phyloP scores from a whole-genome alignment of 169 alveolate genomes.

The Plasmodium falciparum region DNA sequence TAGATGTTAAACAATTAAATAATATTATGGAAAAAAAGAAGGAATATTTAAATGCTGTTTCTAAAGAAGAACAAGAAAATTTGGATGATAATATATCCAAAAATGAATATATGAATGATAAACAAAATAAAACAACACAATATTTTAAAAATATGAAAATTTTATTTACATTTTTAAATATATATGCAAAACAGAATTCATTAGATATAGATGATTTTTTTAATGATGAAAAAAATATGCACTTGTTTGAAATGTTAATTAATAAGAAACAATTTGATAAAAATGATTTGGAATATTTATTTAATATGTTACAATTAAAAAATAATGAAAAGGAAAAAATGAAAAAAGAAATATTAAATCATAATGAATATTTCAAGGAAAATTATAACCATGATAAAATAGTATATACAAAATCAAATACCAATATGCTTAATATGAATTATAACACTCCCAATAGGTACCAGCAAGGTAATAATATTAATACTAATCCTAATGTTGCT shows the following conservation, averaged over 20 bases:
- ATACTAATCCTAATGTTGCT: too few relatives aligned
- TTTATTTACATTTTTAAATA: constrained; percentile 44
- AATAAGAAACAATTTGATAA: constrained; percentile 28
- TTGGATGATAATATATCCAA: background rate
- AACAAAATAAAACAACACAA: constrained; percentile 18
- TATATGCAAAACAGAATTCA: constrained; percentile 40
- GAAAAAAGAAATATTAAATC: constrained; percentile 6
- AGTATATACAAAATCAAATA: too few relatives aligned
- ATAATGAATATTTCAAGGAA: too few relatives aligned
- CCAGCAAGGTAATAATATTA: too few relatives aligned
- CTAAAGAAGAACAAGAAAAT: background rate
- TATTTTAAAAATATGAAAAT: constrained; percentile 42
- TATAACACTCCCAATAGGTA: too few relatives aligned
- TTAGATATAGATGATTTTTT: constrained; percentile 43
- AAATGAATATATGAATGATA: background rate
- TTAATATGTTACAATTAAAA: constrained; percentile 12
- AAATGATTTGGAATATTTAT: constrained; percentile 22
- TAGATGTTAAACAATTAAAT: constrained; percentile 3
- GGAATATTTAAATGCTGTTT: constrained; percentile 11
- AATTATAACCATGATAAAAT: too few relatives aligned
- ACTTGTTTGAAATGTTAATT: constrained; percentile 38
- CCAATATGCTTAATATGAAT: too few relatives aligned
- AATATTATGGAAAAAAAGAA: constrained; percentile 1
- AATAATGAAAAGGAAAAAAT: constrained; percentile 17
- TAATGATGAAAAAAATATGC: constrained; percentile 32